phyloP scores from a whole-genome alignment of 208 protist species.

The Leishmania turanica region DNA sequence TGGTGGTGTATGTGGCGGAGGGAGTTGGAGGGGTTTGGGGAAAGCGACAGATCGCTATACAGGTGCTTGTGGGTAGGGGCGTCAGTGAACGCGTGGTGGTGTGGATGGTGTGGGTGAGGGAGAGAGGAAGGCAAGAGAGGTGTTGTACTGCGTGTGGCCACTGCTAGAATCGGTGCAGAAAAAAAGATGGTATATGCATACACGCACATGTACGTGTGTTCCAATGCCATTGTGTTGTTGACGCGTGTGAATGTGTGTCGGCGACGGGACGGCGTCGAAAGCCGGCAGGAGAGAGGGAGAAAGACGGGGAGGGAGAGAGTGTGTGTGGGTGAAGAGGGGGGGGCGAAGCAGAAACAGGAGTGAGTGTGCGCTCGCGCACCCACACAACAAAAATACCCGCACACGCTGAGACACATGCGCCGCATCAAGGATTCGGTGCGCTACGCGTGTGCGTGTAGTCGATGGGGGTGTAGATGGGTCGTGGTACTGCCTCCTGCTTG shows the following conservation, averaged over 20 bases:
- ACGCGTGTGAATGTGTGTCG: not conserved
- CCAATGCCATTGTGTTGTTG: not conserved
- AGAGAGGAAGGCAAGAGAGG: constrained; percentile 5
- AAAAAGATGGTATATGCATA: not conserved
- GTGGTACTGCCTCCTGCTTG: not conserved
- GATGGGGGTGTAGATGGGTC: too few relatives aligned
- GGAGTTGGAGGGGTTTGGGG: not conserved
- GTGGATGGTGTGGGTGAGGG: not conserved
- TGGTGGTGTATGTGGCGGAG: not conserved
- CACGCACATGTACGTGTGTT: not conserved
- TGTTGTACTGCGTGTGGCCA: constrained; percentile 3
- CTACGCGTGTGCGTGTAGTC: not conserved
- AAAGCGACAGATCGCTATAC: not conserved
- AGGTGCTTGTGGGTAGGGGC: not conserved
- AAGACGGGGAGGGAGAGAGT: not conserved
- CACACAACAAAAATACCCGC: not conserved
- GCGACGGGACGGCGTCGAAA: not conserved
- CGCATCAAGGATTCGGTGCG: not conserved
- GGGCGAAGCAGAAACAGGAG: not conserved
- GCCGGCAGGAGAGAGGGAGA: not conserved
- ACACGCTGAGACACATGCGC: not conserved
- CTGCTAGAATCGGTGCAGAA: not conserved
- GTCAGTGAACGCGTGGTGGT: not conserved
- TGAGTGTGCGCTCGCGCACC: not conserved
- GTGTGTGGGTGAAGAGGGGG: not conserved